phyloP scores from a whole-genome alignment of 2,329 filamentous ascomycete species.

The Epichloe baconii region DNA sequence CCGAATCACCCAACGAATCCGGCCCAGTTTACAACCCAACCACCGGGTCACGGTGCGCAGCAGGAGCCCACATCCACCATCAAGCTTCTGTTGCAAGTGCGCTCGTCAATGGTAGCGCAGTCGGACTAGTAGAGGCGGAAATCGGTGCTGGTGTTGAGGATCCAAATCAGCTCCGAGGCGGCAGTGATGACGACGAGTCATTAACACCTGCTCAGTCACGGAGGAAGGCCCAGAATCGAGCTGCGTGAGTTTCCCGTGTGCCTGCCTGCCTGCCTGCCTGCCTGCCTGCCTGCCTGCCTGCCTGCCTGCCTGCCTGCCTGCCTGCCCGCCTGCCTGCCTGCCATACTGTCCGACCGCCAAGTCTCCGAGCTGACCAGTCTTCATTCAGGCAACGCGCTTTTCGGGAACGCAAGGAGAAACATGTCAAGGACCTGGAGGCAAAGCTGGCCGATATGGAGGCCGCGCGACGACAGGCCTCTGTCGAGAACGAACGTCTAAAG shows the following conservation, averaged over 20 bases:
- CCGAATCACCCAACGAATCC: slow-evolving; percentile 42
- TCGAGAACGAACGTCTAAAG: slow-evolving; percentile 79
- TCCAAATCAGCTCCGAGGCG: slow-evolving; percentile 17
- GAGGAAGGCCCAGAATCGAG: slow-evolving; percentile 48
- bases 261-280: no score
- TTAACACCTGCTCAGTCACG: slow-evolving; percentile 44
- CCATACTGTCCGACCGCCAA: not conserved
- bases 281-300: no score
- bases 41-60: slow-evolving; percentile 12
- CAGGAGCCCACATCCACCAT: slow-evolving; percentile 14
- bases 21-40: slow-evolving; percentile 15
- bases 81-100: slow-evolving; percentile 12
- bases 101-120: slow-evolving; percentile 10
- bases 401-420: slow-evolving; percentile 86
- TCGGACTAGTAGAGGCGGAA: slow-evolving; percentile 18
- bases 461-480: slow-evolving; percentile 55
- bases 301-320: no score
- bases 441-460: slow-evolving; percentile 70
- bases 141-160: slow-evolving; percentile 26
- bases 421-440: slow-evolving; percentile 83
- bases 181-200: slow-evolving; percentile 43
- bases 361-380: not conserved
- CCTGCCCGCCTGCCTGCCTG: no score
- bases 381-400: slow-evolving; percentile 77
- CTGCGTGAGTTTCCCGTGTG: slow-evolving; percentile 35